Base-by-base conservation (phyloP, 2,329 filamentous ascomycete genomes). In the Curvularia sp. region DNA sequence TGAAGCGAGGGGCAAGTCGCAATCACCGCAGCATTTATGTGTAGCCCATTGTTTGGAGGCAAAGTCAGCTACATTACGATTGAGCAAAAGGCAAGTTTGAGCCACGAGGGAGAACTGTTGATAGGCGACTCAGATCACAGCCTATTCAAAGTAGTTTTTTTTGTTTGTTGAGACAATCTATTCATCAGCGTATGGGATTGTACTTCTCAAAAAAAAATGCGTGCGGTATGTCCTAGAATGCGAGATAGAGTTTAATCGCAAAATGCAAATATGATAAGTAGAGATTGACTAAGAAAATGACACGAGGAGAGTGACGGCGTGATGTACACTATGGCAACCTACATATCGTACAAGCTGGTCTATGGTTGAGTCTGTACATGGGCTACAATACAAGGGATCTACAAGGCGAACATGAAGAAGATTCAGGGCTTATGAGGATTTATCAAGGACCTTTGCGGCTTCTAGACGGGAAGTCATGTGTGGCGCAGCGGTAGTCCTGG, bases 401-500 rank as follows among this genome's bases (percentile, higher is more conserved):
- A 54, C n/a, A 13, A 15, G 38, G 34, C 4, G 39, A n/a, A n/a
- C n/a, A n/a, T 21, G n/a, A 13, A 34, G 18, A 21, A 34, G 13
- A 13, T 18, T 13, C 15, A 10, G n/a, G 34, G n/a, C 13, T 28
- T 67, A 71, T 54, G 58, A 53, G 21, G 51, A 46, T 45, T 68
- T 69, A 38, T 66, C 52, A 1, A 55, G 48, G 1, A 53, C 45
- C 50, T 69, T 68, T 5, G 61, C 56, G 32, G 68, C 61, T 28
- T 67, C 61, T 0, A 71, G 49, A 42, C 68, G 63, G 13, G 69
- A 60, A 12, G 48, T 65, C 28, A 74, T 65, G 12, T 69, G 67
- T 18, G 65, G 67, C 1, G 60, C 49, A 6, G 64, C 50, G 9
- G 54, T 52, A 3, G 62, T 65, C 49, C 61, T 55, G 1, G 67